Conservation (phyloP, 768 basidiomycete genomes). For the Trametes meyenii region DNA sequence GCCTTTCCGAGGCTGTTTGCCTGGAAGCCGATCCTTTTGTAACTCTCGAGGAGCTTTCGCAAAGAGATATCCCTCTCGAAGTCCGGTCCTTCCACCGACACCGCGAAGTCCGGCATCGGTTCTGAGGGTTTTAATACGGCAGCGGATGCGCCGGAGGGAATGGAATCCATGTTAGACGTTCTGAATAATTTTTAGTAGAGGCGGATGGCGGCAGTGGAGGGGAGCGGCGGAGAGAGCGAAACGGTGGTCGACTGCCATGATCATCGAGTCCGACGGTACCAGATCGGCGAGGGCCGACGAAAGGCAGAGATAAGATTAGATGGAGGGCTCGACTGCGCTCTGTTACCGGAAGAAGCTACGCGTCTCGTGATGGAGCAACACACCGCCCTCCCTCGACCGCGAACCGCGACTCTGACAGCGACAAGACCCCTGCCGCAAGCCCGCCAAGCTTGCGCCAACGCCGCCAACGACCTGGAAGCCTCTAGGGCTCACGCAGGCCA, state of each 20-base stretch:
- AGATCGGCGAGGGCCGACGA: too few relatives aligned
- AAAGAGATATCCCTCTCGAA: constrained; percentile 73
- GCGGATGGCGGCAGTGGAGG: not conserved
- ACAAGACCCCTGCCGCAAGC: constrained; percentile 1
- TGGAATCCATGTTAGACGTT: constrained; percentile 13
- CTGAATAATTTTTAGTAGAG: too few relatives aligned
- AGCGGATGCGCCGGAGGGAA: constrained; percentile 66
- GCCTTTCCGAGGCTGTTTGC: constrained; percentile 91
- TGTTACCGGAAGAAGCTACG: constrained; percentile 18
- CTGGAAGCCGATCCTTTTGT: constrained; percentile 94
- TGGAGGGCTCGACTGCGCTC: constrained; percentile 5
- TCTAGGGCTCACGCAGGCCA: not conserved
- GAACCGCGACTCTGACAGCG: constrained; percentile 14
- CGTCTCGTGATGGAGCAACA: constrained; percentile 26
- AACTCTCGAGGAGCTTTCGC: constrained; percentile 70
- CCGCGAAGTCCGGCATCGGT: constrained; percentile 59
- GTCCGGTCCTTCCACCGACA: constrained; percentile 85
- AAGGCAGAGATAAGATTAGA: constrained; percentile 7
- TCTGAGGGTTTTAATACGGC: constrained; percentile 81
- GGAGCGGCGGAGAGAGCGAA: not conserved
- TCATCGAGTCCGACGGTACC: too few relatives aligned
- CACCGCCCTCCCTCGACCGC: constrained; percentile 21
- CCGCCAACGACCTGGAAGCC: constrained; percentile 20
- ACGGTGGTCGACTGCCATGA: too few relatives aligned
- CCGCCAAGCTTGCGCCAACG: constrained; percentile 8